A percentile compares a stretch with the other conserved stretches of the same genome.
Evolutionary conservation across 331 rosid species (phyloP).

Genomic region (Spiraea crenata): DNA sequence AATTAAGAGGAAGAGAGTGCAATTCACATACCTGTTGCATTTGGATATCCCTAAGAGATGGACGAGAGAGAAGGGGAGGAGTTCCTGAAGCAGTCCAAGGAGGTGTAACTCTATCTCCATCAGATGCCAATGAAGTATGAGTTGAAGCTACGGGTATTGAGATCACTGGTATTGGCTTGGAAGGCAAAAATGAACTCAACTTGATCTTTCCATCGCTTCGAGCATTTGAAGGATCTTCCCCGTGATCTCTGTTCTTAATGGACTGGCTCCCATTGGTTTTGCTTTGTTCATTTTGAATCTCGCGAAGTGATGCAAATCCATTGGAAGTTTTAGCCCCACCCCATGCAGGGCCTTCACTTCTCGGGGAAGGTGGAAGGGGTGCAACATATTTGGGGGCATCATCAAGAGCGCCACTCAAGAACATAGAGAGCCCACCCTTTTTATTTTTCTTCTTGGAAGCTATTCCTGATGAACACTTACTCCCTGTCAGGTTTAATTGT

Average conservation of each 20-base stretch:
- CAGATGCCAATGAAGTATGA: constrained; percentile 44
- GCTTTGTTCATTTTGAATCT: constrained; percentile 80
- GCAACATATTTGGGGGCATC: constrained; percentile 47
- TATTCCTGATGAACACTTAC: constrained; percentile 35
- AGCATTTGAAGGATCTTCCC: constrained; percentile 50
- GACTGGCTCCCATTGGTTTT: constrained; percentile 38
- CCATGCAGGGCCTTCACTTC: constrained; percentile 89
- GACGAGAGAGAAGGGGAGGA: constrained; percentile 70
- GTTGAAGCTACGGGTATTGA: constrained; percentile 59
- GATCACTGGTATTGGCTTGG: constrained; percentile 80
- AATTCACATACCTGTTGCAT: constrained; percentile 73
- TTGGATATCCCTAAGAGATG: constrained; percentile 88
- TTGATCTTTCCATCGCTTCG: constrained; percentile 52
- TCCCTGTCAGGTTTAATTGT: constrained; percentile 36
- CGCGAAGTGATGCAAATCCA: constrained; percentile 77
- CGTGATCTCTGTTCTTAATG: constrained; percentile 35
- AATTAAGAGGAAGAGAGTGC: background rate
- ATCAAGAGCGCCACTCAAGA: constrained; percentile 94
- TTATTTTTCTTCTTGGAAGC: constrained; percentile 74
- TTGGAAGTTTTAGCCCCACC: constrained; percentile 72
- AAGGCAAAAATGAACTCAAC: constrained; percentile 67
- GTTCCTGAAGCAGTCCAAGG: constrained; percentile 91
- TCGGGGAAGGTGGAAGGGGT: constrained; percentile 64
- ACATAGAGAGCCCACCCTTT: constrained; percentile 96
- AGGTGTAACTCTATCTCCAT: constrained; percentile 74